Conservation (phyloP, 352 stramenopile genomes). For the Phytophthora sp. region DNA sequence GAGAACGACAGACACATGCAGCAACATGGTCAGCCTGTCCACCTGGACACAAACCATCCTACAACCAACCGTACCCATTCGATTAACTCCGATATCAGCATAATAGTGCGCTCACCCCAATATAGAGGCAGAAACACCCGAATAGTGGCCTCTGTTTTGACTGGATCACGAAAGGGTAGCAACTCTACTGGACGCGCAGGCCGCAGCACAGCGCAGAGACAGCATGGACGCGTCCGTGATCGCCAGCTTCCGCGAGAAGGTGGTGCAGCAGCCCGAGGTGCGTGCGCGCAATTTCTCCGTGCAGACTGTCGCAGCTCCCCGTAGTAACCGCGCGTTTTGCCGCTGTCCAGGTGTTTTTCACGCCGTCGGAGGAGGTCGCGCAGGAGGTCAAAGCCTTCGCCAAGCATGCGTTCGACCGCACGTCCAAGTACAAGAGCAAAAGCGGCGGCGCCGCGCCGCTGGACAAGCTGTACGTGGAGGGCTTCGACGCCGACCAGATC, state of each 20-base stretch:
- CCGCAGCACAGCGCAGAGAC: conserved; percentile 10
- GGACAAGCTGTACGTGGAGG: conserved; percentile 82
- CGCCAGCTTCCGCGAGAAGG: conserved; percentile 66
- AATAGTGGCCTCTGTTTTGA: conserved; percentile 13
- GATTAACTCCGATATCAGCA: no score
- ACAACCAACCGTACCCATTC: no score
- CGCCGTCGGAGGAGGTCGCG: conserved; percentile 66
- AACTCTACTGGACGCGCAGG: conserved; percentile 32
- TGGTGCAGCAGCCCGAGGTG: conserved; percentile 78
- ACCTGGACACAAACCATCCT: no score
- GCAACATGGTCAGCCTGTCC: no score
- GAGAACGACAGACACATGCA: neutral
- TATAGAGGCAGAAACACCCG: no score
- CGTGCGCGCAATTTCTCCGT: neutral
- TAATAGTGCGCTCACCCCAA: no score
- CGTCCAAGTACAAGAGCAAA: conserved; percentile 64
- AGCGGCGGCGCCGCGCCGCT: conserved; percentile 47
- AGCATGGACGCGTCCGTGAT: conserved; percentile 69
- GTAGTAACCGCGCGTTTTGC: conserved; percentile 1
- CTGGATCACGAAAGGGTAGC: conserved; percentile 46
- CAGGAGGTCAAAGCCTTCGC: conserved; percentile 73
- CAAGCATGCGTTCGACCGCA: conserved; percentile 84
- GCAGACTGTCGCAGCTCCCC: neutral
- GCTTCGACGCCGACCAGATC: conserved; percentile 85
- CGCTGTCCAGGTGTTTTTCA: conserved; percentile 81